phyloP scores from a whole-genome alignment of 1,139 yeast genomes.

The Starmera stellimalicola region DNA sequence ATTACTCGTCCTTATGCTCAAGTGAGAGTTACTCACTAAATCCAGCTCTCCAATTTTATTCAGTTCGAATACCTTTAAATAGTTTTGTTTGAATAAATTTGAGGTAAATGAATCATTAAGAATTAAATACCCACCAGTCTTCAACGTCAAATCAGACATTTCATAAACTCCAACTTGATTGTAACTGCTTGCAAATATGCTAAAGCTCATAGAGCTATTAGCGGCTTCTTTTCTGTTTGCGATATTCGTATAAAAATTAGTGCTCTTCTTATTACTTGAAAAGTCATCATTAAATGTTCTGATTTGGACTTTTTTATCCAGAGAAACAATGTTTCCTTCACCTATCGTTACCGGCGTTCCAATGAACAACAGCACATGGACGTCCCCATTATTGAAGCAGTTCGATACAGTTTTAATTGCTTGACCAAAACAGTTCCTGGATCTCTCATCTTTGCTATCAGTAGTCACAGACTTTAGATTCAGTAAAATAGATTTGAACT shows the following conservation, averaged over 20 bases:
- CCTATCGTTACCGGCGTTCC: conserved; percentile 60
- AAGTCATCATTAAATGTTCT: conserved; percentile 58
- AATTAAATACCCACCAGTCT: conserved; percentile 54
- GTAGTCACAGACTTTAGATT: not conserved
- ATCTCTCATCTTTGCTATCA: conserved; percentile 11
- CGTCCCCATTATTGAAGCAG: conserved; percentile 48
- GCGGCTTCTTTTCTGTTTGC: conserved; percentile 33
- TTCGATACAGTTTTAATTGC: conserved; percentile 48
- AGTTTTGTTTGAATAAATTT: conserved; percentile 54
- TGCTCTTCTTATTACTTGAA: conserved; percentile 44
- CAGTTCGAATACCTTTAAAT: conserved; percentile 43
- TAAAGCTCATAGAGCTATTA: conserved; percentile 35
- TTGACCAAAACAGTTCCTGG: conserved; percentile 45
- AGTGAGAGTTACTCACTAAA: conserved; percentile 46
- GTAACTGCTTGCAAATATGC: conserved; percentile 55
- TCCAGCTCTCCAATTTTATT: conserved; percentile 46
- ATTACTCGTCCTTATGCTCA: conserved; percentile 47
- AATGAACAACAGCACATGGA: conserved; percentile 50
- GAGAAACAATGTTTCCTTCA: conserved; percentile 54
- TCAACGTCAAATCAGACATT: conserved; percentile 49
- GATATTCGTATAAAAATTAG: conserved; percentile 42
- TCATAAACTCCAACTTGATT: conserved; percentile 64
- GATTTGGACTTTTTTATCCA: conserved; percentile 50
- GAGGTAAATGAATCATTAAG: conserved; percentile 59
- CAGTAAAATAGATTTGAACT: not conserved